phyloP scores from a whole-genome alignment of 208 protist genomes.

The Leishmania tropica region DNA sequence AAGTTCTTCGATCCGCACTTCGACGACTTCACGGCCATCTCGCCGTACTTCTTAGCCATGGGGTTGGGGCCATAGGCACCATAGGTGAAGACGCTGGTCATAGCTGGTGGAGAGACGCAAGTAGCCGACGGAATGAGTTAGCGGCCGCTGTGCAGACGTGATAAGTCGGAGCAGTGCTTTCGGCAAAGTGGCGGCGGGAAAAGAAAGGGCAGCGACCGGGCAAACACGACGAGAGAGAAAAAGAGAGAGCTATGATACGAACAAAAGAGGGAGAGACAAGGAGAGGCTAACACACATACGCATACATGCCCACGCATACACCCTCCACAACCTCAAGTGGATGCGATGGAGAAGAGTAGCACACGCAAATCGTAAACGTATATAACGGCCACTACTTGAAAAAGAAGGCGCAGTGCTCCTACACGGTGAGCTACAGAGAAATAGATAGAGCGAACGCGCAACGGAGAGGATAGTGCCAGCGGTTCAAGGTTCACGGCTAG shows the following conservation, averaged over 20 bases:
- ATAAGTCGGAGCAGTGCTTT: not conserved
- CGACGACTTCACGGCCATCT: slow-evolving; percentile 64
- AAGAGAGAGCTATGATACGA: not conserved
- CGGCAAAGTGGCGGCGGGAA: not conserved
- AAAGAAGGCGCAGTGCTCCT: too few species aligned
- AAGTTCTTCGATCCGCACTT: slow-evolving; percentile 88
- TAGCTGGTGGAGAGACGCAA: slow-evolving; percentile 1
- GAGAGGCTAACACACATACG: not conserved
- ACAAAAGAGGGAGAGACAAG: not conserved
- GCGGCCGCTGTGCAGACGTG: not conserved
- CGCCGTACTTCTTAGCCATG: slow-evolving; percentile 66
- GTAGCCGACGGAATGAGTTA: not conserved
- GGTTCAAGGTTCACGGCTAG: not conserved
- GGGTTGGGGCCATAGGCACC: slow-evolving; percentile 73
- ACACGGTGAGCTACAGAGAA: not conserved
- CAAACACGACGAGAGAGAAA: not conserved
- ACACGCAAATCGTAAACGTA: not conserved
- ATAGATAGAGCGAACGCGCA: not conserved
- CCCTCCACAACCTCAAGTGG: not conserved
- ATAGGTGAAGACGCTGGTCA: slow-evolving; percentile 84
- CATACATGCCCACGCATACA: not conserved
- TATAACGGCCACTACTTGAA: too few species aligned
- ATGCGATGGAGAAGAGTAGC: not conserved
- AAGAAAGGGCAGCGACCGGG: not conserved
- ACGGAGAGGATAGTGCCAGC: not conserved